Base-by-base conservation (phyloP, 805 yeast genomes). In the Candida xyloterini region DNA sequence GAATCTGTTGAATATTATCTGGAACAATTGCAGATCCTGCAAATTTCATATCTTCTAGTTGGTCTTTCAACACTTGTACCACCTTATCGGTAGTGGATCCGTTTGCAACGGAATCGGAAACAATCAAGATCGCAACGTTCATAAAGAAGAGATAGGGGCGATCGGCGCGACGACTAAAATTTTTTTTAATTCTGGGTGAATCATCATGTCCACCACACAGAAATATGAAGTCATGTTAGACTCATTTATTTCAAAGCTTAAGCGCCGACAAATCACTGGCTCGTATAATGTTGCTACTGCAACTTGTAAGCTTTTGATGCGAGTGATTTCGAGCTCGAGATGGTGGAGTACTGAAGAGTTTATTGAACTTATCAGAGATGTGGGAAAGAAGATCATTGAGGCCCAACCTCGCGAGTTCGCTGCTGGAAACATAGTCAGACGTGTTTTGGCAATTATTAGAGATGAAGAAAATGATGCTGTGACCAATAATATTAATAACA, bases 361-460 rank as follows among this genome's bases (percentile, higher is more conserved):
- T 46, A 81, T 91, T 20, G 63, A 63, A 13, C 78, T 84, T 43
- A 78, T 91, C 50, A 78, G 95, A 52, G 69, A 71, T 40, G 76
- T 90, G 14, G 99, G 98, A 7, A 67, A 68, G 27, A 65, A 74
- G 23, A 65, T 93, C 33, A 78, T 78, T 27, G 76, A 73, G 16
- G 95, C 97, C 3, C 93, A 86, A 56, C 97, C 98, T 7, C 75
- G 87, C 48, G 95, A 90, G 53, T 81, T 89, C 51, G 76, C 89
- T 3, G 78, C 90, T 40, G 98, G 98, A 8, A 93, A 93, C 60
- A 82, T 93, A 27, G 84, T 91, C 13, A 76, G 98, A 59, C 74
- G 99, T 57, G 90, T 91, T 1, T 68, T 93, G 48, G 89, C 95
- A 1, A 67, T 86, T 39, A 79, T 91, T 35, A 72, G 98, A 52